Base-by-base conservation (phyloP, 2,329 filamentous ascomycete species). In the Stemphylium vesicarium region DNA sequence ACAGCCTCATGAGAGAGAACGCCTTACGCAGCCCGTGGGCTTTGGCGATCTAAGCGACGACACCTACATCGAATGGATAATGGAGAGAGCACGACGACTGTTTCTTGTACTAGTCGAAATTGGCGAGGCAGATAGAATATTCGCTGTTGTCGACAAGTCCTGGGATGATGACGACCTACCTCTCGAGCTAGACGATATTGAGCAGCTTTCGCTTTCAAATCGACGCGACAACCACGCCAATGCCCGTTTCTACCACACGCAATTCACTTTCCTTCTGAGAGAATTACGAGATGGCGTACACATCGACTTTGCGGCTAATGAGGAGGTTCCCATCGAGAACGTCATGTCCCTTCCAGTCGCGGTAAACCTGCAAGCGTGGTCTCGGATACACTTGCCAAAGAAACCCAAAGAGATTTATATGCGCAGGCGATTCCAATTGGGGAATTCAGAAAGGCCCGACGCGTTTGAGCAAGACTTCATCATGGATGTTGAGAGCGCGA, bases 151-250 rank as follows among this genome's bases (percentile, higher is more conserved):
- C 53, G 89, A 92, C 73, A 86, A 89, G 67, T 88, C 87, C 18
- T 91, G 88, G 88, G 88, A 90, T 63, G 90, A 93, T 66, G 82
- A 85, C 48, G 89, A 93, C 75, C 78, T 93, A 37, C 90, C 90
- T 4, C 81, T 92, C 42, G 79, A 85, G 4, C 78, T 84, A 48
- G 86, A 89, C 45, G 84, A 89, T 55, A 82, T 92, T 40, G 82
- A 84, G 63, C 83, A 84, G 41, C 81, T 92, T 15, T 80, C 82
- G 26, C 77, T 91, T 38, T 85, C 85, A 0, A 80, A 82, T 18
- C 75, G 79, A 20, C 82, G 81, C 44, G 84, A 91, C 69, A 83
- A 86, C 53, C 83, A 81, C 50, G 69, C 89, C n/a, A 87, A 90
- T 64, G 83, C 80, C 70, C 87, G 82, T 62, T 92, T 92, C 70